Conservation (phyloP, 225 moss, liverwort and hornwort species). For the Thuidium tamariscinum region DNA sequence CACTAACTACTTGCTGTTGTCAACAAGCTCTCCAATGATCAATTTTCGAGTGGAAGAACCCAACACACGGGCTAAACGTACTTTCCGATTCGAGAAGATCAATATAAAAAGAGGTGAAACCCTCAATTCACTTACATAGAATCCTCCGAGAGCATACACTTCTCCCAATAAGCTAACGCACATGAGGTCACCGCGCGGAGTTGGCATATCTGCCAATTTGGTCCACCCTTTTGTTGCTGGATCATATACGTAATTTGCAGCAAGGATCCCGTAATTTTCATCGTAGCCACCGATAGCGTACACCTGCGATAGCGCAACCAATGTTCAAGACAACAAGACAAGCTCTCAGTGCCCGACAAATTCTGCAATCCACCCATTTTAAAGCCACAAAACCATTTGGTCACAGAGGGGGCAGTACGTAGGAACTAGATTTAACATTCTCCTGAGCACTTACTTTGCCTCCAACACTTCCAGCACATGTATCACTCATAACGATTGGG, state of each 20-base stretch:
- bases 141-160: constrained; percentile 71
- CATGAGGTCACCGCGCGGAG: constrained; percentile 76
- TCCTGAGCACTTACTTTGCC: constrained; percentile 42
- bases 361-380: not conserved
- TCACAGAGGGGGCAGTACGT: not conserved
- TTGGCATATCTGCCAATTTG: constrained; percentile 47
- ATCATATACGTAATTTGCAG: constrained; percentile 41
- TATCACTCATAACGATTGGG: constrained; percentile 49
- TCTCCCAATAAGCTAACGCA: constrained; percentile 58
- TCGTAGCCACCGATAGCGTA: constrained; percentile 76
- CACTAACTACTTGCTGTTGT: not conserved
- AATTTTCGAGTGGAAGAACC: not conserved
- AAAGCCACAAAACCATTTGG: not conserved
- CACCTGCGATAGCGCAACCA: constrained; percentile 31
- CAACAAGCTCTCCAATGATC: not conserved
- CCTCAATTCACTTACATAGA: constrained; percentile 31
- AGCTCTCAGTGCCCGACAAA: not conserved
- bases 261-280: constrained; percentile 13
- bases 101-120: not conserved
- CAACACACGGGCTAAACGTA: not conserved
- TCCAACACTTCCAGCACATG: constrained; percentile 53
- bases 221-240: constrained; percentile 40
- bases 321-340: not conserved
- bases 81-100: not conserved
- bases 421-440: not conserved